Base-by-base conservation (phyloP, 208 protist genomes). In the Wallacemonas sp. region DNA sequence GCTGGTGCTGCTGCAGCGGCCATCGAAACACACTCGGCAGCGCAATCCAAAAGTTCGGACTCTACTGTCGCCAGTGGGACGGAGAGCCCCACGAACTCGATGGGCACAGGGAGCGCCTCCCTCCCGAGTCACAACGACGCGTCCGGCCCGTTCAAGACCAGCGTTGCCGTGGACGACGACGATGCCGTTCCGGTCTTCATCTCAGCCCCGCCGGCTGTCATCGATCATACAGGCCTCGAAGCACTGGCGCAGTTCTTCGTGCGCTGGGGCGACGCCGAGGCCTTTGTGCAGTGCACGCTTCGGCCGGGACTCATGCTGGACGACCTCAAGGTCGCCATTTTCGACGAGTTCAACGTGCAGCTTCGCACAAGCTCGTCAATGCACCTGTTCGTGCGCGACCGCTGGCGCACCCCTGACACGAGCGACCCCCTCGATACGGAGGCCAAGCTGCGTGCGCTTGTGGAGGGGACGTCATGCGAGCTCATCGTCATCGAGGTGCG, bases 271-370 rank as follows among this genome's bases (percentile, higher is more conserved):
- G 58, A n/a, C 14, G 61, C 66, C 19, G 62, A 82, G 54, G 43
- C 72, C 11, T 57, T 86, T 14, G 24, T 76, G 27, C 41, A 68
- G 24, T 86, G 69, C 54, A 56, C 61, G 30, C 47, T 91, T 65
- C 34, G 65, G 6, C 52, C 30, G 11, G 73, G 68, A 0, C 74
- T 57, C 16, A 41, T 79, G 21, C 36, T 81, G n/a, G 54, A 71
- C 1, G 84, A 90, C 54, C 43, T 90, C 33, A 56, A 61, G 16
- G 2, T n/a, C 24, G 78, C 70, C 23, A 70, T 82, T 12, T 55
- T 65, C n/a, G 52, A 55, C 11, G 69, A 81, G 21, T 83, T 77
- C 32, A 30, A 14, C 32, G n/a, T 68, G 12, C n/a, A 11, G 1
- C 23, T 29, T 8, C 61, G 47, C 38, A 16, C 24, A 0, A 38